phyloP scores from a whole-genome alignment of 306 rosid genomes.

The Fagus crenata region DNA sequence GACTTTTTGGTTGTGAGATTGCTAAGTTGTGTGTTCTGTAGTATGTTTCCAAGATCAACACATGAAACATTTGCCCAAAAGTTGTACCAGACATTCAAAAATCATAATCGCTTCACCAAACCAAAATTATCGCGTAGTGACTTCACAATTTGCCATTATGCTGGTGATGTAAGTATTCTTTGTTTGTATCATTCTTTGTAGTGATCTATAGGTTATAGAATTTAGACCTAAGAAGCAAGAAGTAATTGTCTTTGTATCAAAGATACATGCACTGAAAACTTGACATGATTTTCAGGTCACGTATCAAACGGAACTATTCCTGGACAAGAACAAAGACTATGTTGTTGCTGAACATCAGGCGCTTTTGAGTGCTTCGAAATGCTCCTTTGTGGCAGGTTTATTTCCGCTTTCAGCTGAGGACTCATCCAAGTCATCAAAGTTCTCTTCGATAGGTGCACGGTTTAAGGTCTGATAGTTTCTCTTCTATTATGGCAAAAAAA shows the following conservation, averaged over 20 bases:
- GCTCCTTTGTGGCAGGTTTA: conserved; percentile 76
- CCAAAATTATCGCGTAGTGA: conserved; percentile 90
- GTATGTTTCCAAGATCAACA: conserved; percentile 99
- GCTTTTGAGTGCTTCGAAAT: conserved; percentile 76
- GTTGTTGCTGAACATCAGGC: conserved; percentile 99
- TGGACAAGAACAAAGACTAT: conserved; percentile 99
- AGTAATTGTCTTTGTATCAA: conserved; percentile 21
- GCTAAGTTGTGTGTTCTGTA: conserved; percentile 43
- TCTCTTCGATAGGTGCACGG: conserved; percentile 98
- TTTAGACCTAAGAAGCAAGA: conserved; percentile 28
- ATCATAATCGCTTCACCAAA: conserved; percentile 85
- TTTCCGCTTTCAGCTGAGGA: conserved; percentile 80
- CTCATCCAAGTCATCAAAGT: conserved; percentile 87
- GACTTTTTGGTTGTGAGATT: conserved; percentile 17
- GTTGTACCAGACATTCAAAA: conserved; percentile 92
- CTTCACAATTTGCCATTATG: conserved; percentile 98
- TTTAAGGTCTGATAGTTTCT: conserved; percentile 66
- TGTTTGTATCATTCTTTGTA: conserved; percentile 13
- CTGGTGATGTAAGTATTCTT: conserved; percentile 89
- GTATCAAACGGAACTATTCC: conserved; percentile 93
- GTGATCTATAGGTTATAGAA: conserved; percentile 21
- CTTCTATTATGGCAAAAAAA: conserved; percentile 6
- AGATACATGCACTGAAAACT: conserved; percentile 26
- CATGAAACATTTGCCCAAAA: conserved; percentile 97
- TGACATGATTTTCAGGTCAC: conserved; percentile 67